A percentile compares a stretch with the other conserved stretches of the same genome.
These are phyloP conservation scores for Ceratobasidium sp. DNA, from an alignment of 1,284 basidiomycete genomes.

Conservation along the genomic window DNA sequence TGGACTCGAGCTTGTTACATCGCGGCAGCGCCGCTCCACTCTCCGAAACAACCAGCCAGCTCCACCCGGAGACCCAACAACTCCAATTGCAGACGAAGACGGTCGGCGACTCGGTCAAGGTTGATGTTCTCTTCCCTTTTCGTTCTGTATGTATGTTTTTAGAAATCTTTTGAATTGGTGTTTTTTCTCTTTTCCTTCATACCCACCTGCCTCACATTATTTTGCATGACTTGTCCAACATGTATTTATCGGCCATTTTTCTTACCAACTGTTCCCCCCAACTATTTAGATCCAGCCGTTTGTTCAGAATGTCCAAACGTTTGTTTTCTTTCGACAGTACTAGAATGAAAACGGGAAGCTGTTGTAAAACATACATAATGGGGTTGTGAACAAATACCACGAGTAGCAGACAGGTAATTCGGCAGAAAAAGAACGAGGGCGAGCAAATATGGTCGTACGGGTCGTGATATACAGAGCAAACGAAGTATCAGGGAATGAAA, in stretches of 20 bases:
- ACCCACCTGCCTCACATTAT: conserved; percentile 27
- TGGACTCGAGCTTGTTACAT: conserved; percentile 60
- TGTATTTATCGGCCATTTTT: conserved; percentile 32
- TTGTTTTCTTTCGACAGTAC: conserved; percentile 9
- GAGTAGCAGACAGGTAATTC: conserved; percentile 18
- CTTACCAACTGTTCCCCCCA: neutral
- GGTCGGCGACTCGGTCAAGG: conserved; percentile 26
- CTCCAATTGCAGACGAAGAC: conserved; percentile 32
- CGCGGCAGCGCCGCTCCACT: conserved; percentile 55
- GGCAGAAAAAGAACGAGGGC: neutral
- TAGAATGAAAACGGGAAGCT: conserved; percentile 34
- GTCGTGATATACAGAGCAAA: neutral
- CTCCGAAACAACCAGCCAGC: conserved; percentile 17
- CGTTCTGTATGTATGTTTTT: conserved; percentile 32
- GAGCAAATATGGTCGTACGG: conserved; percentile 18
- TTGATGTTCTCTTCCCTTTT: neutral
- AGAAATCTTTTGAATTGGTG: conserved; percentile 34
- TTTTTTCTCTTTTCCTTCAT: conserved; percentile 26
- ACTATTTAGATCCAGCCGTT: conserved; percentile 31
- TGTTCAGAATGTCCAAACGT: neutral
- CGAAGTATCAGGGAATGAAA: neutral
- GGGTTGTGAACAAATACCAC: conserved; percentile 5
- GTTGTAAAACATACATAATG: conserved; percentile 40
- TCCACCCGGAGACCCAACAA: conserved; percentile 32
- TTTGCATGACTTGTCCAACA: conserved; percentile 26